Percentiles rank a stretch among this genome's conserved stretches.
phyloP scores from a whole-genome alignment of 1,139 yeast genomes.

The Taphrina pruni region DNA sequence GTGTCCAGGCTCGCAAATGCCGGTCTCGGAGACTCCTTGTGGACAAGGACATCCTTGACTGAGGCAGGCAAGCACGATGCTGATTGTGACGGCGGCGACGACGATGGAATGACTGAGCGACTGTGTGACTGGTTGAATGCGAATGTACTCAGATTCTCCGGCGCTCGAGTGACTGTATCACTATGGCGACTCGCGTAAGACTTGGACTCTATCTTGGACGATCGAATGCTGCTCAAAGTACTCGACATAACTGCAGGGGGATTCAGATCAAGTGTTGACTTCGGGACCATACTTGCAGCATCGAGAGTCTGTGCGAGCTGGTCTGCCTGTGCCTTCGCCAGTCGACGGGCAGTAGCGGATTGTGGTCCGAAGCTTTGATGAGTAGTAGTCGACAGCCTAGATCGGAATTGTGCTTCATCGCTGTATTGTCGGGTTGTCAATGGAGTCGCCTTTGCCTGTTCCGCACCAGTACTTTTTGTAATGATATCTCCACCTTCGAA shows the following conservation, averaged over 20 bases:
- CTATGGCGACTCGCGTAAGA: neutral
- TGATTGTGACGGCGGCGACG: neutral
- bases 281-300: neutral
- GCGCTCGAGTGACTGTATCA: neutral
- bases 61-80: neutral
- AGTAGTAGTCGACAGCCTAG: neutral
- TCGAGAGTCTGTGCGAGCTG: neutral
- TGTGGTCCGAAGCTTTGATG: neutral
- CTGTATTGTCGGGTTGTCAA: neutral
- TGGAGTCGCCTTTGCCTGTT: neutral
- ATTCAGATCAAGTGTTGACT: neutral
- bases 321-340: slow-evolving; percentile 18
- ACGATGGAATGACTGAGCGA: neutral
- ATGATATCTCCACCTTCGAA: neutral
- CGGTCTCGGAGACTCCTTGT: slow-evolving; percentile 6
- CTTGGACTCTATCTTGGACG: neutral
- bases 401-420: neutral
- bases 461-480: neutral
- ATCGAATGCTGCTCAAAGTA: neutral
- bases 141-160: neutral
- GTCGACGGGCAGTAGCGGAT: slow-evolving; percentile 23
- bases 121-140: neutral
- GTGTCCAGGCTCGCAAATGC: slow-evolving; percentile 10
- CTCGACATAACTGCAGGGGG: neutral
- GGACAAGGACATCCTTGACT: neutral